Evolutionary conservation across 2,329 filamentous ascomycete species (phyloP).

Genomic region (Colletotrichum somersetense): DNA sequence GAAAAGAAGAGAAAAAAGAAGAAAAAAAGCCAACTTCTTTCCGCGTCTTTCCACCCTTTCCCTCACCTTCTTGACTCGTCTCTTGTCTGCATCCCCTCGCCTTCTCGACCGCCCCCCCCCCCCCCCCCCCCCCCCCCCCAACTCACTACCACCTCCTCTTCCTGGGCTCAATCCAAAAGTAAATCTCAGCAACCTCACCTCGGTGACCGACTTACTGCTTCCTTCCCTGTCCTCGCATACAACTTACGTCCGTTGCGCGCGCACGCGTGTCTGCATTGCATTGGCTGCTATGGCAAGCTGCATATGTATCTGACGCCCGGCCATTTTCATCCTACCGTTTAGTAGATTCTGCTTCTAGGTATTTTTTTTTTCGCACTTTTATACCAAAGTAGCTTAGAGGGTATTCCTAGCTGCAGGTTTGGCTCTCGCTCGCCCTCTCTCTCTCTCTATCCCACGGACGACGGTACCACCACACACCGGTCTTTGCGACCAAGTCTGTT

Average conservation of each 20-base stretch:
- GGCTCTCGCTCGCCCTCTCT: not conserved
- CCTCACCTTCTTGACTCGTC: not conserved
- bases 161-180: not conserved
- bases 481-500: slow-evolving; percentile 30
- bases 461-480: slow-evolving; percentile 28
- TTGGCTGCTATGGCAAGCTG: slow-evolving; percentile 53
- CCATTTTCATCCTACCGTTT: slow-evolving; percentile 37
- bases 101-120: not conserved
- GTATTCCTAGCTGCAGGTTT: slow-evolving; percentile 11
- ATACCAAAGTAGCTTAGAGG: slow-evolving; percentile 31
- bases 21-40: slow-evolving; percentile 9
- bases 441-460: slow-evolving; percentile 25
- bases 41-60: slow-evolving; percentile 10
- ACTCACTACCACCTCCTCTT: not conserved
- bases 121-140: too few species aligned
- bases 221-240: slow-evolving; percentile 35
- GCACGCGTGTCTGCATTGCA: slow-evolving; percentile 60
- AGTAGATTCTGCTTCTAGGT: slow-evolving; percentile 27
- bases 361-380: not conserved
- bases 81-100: slow-evolving; percentile 21
- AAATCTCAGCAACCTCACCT: slow-evolving; percentile 23
- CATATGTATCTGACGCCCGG: slow-evolving; percentile 42
- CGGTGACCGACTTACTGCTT: slow-evolving; percentile 28
- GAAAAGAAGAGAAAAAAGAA: too few species aligned
- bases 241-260: slow-evolving; percentile 43